Percentiles rank a stretch among this genome's conserved stretches.
Conservation (phyloP, 1,139 yeast genomes). For the Lodderomyces margitis region DNA sequence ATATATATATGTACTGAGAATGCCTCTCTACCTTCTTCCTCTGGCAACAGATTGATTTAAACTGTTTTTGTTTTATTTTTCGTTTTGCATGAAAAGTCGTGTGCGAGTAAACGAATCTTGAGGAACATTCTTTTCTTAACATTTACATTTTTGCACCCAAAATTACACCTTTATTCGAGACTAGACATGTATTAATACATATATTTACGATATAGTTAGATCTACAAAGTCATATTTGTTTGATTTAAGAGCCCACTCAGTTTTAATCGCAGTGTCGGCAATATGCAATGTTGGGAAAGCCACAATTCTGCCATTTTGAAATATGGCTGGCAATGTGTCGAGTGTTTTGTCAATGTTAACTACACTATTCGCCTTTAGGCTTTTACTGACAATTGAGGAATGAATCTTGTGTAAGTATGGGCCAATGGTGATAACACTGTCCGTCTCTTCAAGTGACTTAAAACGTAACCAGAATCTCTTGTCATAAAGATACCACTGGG, state of each 20-base stretch:
- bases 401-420: slow-evolving; percentile 24
- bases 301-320: slow-evolving; percentile 13
- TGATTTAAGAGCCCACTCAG: slow-evolving; percentile 22
- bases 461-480: slow-evolving; percentile 35
- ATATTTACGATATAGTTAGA: slow-evolving; percentile 11
- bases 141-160: neutral
- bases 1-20: too few relatives aligned
- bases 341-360: neutral
- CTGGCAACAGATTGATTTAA: too few relatives aligned
- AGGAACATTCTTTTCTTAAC: neutral
- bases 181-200: neutral
- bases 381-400: slow-evolving; percentile 8
- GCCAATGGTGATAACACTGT: slow-evolving; percentile 12
- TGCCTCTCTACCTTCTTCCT: too few relatives aligned
- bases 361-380: neutral
- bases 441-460: slow-evolving; percentile 8
- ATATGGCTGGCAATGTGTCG: slow-evolving; percentile 17
- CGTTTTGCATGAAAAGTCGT: neutral
- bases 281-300: slow-evolving; percentile 23
- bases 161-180: too few relatives aligned
- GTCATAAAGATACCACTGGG: slow-evolving; percentile 36
- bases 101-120: neutral
- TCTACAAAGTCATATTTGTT: slow-evolving; percentile 12
- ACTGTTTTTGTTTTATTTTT: neutral
- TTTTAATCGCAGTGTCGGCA: slow-evolving; percentile 9